Conservation (phyloP, 192 early-diverging fungal species). For the Rhizophagus sp. region DNA sequence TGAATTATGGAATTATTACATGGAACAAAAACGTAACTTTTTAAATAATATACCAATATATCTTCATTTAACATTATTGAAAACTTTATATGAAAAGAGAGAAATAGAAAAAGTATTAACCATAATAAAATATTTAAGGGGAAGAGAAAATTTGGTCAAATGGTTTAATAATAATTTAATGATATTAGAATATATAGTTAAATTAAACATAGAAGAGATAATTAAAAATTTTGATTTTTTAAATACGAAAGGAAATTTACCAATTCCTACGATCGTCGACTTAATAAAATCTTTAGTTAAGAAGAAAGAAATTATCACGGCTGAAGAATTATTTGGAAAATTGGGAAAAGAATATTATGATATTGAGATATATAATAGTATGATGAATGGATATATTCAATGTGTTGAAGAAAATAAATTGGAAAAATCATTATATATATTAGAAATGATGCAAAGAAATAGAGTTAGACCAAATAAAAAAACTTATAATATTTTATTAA, state of each 20-base stretch:
- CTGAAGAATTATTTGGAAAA: neutral
- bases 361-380: conserved; percentile 7
- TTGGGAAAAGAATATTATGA: neutral
- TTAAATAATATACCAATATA: neutral
- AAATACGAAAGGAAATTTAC: neutral
- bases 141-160: neutral
- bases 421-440: neutral
- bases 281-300: neutral
- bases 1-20: neutral
- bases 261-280: neutral
- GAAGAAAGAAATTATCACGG: neutral
- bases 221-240: neutral
- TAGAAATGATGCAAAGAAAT: conserved; percentile 13
- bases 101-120: neutral
- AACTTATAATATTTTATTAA: conserved; percentile 21
- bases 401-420: conserved; percentile 1
- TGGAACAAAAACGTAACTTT: neutral
- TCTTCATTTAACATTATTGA: neutral
- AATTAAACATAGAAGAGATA: neutral
- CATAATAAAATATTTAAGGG: neutral
- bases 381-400: conserved; percentile 4
- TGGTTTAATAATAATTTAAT: conserved; percentile 6
- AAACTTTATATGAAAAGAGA: neutral
- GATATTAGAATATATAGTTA: neutral
- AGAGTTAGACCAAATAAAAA: conserved; percentile 1